Evolutionary conservation across 139 green algal genomes (phyloP), one percentile per base, ranked within the genome.

Genomic region (Micromonas commoda): DNA sequence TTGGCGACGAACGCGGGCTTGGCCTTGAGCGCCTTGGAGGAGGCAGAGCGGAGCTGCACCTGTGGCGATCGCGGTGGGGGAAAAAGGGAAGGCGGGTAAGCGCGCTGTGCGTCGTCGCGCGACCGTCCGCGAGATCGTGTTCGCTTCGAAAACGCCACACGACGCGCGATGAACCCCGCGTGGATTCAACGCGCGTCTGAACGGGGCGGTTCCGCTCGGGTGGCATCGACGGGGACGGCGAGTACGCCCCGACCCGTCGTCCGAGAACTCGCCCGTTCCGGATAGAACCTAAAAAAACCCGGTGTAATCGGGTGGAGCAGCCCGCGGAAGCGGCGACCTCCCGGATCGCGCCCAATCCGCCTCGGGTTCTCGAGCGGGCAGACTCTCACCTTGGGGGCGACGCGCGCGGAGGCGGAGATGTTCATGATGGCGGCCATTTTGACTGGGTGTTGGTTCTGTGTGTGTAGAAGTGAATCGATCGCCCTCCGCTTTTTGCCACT

Each of bases 381-480:
- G 24, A n/a, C 54, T 24, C 63, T 24, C 31, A 70, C 63, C 63
- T 31, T 70, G 63, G 63, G 31, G 63, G 63, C 31, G 63, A 70
- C 2, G 1, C 34, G 31, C 63, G 63, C 63, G 63, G 24, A 28
- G 34, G 63, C 63, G 5, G 31, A 32, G 24, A 34, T 70, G 5
- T 32, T 39, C 28, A 34, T 70, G 28, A 70, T 39, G 34, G 63
- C 24, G 31, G 31, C 28, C 63, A 70, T 70, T 31, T 70, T 70
- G 3, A 39, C 9, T 28, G 28, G 3, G 1, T 70, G 63, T 23
- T 32, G 63, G 28, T 1, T 70, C 16, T 70, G 63, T 31, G 63
- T 70, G 63, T 70, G 63, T 28, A 37, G 63, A 34, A 23, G 28
- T 70, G 63, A 39, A 23, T n/a, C 19, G 20, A n/a, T 21, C 21